These are phyloP conservation scores for Parascedosporium putredinis DNA, from an alignment of 2,329 filamentous ascomycete species.

Conservation along the genomic window DNA sequence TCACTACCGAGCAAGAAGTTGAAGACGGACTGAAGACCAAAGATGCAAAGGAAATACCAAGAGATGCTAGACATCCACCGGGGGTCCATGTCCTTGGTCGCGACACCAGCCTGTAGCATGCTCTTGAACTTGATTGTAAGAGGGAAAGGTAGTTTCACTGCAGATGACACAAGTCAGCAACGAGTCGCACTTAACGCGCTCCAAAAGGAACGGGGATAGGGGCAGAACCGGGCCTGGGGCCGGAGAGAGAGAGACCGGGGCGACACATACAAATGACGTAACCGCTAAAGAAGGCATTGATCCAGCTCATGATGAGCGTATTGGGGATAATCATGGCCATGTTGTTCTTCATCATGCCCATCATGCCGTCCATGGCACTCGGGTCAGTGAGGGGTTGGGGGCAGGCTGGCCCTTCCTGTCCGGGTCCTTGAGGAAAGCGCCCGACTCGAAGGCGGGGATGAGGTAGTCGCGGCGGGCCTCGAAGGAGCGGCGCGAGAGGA, in stretches of 20 bases:
- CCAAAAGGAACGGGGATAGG: too few relatives aligned
- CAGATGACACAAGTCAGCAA: not conserved
- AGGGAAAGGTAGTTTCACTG: slow-evolving; percentile 93
- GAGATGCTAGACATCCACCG: slow-evolving; percentile 97
- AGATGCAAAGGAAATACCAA: slow-evolving; percentile 97
- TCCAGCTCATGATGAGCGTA: slow-evolving; percentile 99
- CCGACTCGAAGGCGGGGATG: slow-evolving; percentile 71
- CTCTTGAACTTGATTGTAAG: slow-evolving; percentile 98
- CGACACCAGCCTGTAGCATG: slow-evolving; percentile 95
- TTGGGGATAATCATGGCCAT: slow-evolving; percentile 99
- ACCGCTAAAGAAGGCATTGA: slow-evolving; percentile 96
- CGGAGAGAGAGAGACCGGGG: not conserved
- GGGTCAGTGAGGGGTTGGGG: slow-evolving; percentile 90
- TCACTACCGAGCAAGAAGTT: slow-evolving; percentile 94
- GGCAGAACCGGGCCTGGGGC: too few relatives aligned
- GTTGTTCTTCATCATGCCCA: slow-evolving; percentile 99
- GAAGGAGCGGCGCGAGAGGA: slow-evolving; percentile 70
- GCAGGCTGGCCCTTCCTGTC: slow-evolving; percentile 77
- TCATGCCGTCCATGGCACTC: slow-evolving; percentile 98
- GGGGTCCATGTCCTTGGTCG: slow-evolving; percentile 91
- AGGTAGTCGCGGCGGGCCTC: slow-evolving; percentile 70
- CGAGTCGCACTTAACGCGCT: not conserved
- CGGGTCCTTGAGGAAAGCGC: slow-evolving; percentile 81
- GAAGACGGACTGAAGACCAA: slow-evolving; percentile 93
- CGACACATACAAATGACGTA: slow-evolving; percentile 75